Conservation (phyloP, 805 yeast species). For the Lipomyces lipofer region DNA sequence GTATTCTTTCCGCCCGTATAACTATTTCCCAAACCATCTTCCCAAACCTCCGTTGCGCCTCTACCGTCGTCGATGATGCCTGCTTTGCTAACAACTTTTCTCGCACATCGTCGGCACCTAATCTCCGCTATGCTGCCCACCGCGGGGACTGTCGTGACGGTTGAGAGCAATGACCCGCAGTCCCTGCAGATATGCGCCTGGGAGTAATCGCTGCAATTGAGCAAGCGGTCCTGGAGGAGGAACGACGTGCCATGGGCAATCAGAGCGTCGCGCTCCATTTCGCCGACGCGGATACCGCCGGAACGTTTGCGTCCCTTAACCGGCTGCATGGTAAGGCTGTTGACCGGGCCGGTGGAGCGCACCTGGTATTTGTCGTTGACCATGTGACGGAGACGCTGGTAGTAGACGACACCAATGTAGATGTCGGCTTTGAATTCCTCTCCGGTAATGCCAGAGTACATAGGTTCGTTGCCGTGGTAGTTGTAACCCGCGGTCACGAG, state of each 20-base stretch:
- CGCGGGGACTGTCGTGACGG: conserved; percentile 88
- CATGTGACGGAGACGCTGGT: conserved; percentile 98
- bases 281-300: conserved; percentile 99
- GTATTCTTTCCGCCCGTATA: conserved; percentile 91
- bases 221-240: conserved; percentile 87
- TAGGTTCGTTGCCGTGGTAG: conserved; percentile 97
- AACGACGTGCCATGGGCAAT: conserved; percentile 98
- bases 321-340: conserved; percentile 97
- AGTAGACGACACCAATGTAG: conserved; percentile 94
- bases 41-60: conserved; percentile 79
- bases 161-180: conserved; percentile 89
- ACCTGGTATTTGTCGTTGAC: conserved; percentile 99
- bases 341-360: conserved; percentile 97
- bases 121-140: conserved; percentile 73
- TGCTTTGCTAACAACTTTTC: conserved; percentile 53
- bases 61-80: conserved; percentile 51
- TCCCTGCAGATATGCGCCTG: conserved; percentile 86
- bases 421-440: conserved; percentile 96
- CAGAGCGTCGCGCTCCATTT: conserved; percentile 99
- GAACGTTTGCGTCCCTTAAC: conserved; percentile 98
- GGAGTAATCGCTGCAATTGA: conserved; percentile 94
- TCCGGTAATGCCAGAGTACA: conserved; percentile 98
- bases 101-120: conserved; percentile 90
- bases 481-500: conserved; percentile 84
- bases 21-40: conserved; percentile 92